Base-by-base conservation (phyloP, 306 rosid genomes). In the Casuarina equisetifolia region DNA sequence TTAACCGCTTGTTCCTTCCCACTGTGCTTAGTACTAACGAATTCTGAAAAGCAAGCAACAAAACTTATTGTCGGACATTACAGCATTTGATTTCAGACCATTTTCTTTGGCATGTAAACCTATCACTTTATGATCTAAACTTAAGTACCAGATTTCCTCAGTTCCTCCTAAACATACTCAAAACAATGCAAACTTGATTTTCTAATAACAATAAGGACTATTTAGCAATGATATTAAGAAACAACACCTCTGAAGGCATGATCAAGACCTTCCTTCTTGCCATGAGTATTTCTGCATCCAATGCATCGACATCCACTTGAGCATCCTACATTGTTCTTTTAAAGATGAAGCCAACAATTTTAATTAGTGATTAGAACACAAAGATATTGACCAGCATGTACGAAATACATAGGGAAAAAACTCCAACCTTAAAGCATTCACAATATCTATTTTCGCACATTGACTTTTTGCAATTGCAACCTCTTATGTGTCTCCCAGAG, bases 401-500 rank as follows among this genome's bases (percentile, higher is more conserved):
- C 7, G 20, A 25, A 25, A 25, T 25, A 50, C 20, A 52, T 2
- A 32, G 38, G 45, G 71, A 61, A 40, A 20, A 67, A 40, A 70
- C 49, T 64, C 58, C 50, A 80, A 90, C 97, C 94, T 89, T 94
- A 73, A 69, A 92, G 82, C 97, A 93, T 88, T 90, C 94, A 61
- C 97, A 93, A 81, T 93, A 93, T 73, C 84, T 89, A 84, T 93
- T 90, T 40, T 35, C 36, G 78, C 97, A 93, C 94, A 63, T 86
- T 69, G 96, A 90, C 81, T 77, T 85, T 81, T 89, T 90, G 88
- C 97, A 92, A 51, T 79, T 92, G 84, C 96, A 92, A 64, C 97
- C 97, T 82, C 82, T 87, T 84, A 78, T 90, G 83, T 86, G 97
- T 78, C 92, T 87, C 42, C 90, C 89, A 0, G 92, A 89, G 69